These are phyloP conservation scores for Ustilago shanxiensis DNA, from an alignment of 1,284 basidiomycete genomes.

Conservation along the genomic window DNA sequence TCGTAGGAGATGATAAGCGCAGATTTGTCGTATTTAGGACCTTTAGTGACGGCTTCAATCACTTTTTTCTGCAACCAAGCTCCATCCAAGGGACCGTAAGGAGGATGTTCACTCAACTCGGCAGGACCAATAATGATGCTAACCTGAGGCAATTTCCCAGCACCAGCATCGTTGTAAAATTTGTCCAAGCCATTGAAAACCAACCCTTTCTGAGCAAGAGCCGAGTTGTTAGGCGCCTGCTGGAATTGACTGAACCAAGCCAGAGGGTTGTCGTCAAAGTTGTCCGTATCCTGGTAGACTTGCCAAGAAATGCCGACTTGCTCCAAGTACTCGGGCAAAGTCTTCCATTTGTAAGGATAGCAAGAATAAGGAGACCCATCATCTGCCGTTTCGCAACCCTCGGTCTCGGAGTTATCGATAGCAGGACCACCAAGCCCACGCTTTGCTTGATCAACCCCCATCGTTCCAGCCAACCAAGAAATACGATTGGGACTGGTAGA, in stretches of 20 bases:
- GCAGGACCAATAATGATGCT: slow-evolving; percentile 62
- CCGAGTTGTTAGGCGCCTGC: slow-evolving; percentile 28
- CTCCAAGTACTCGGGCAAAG: slow-evolving; percentile 57
- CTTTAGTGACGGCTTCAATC: slow-evolving; percentile 56
- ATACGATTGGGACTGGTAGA: slow-evolving; percentile 58
- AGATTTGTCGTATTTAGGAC: slow-evolving; percentile 50
- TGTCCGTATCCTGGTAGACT: slow-evolving; percentile 54
- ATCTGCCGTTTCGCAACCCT: slow-evolving; percentile 26
- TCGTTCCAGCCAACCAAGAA: slow-evolving; percentile 50
- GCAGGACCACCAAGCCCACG: slow-evolving; percentile 35
- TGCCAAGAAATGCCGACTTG: slow-evolving; percentile 55
- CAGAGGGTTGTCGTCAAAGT: slow-evolving; percentile 56
- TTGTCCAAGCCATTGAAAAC: slow-evolving; percentile 46
- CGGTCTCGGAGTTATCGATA: slow-evolving; percentile 39
- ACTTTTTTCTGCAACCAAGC: slow-evolving; percentile 62
- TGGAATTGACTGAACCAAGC: slow-evolving; percentile 33
- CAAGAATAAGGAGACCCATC: slow-evolving; percentile 37
- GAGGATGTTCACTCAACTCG: slow-evolving; percentile 63
- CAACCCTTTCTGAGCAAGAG: slow-evolving; percentile 40
- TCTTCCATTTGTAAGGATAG: slow-evolving; percentile 58
- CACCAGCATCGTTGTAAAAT: slow-evolving; percentile 57
- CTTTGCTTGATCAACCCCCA: slow-evolving; percentile 18
- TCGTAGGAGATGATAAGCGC: slow-evolving; percentile 63
- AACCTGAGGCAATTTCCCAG: slow-evolving; percentile 57
- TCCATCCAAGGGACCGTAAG: slow-evolving; percentile 55